phyloP scores from a whole-genome alignment of 148 eudicot genomes.

The Rhododendron kiyosumense region DNA sequence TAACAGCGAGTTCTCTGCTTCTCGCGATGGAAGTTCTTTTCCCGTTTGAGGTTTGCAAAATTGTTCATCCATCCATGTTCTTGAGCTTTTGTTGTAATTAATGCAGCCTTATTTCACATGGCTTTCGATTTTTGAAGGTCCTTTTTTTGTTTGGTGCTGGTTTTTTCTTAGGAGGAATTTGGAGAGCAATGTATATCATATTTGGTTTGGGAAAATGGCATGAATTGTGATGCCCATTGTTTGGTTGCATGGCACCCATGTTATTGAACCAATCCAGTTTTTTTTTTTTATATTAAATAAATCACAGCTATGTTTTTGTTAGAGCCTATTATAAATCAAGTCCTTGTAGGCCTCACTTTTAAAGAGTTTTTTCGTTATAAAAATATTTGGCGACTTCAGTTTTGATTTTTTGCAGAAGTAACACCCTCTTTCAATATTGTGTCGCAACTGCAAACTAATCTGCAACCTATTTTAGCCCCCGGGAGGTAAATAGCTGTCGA shows the following conservation, averaged over 20 bases:
- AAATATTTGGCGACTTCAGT: no score
- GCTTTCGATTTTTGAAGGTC: conserved; percentile 1
- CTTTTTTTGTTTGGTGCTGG: not conserved
- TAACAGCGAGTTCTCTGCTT: conserved; percentile 14
- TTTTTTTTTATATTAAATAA: no score
- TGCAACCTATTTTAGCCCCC: no score
- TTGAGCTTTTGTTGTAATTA: conserved; percentile 16
- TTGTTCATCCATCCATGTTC: not conserved
- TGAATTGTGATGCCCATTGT: not conserved
- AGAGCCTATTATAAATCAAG: no score
- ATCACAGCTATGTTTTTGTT: no score
- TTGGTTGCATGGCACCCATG: not conserved
- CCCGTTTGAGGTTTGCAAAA: conserved; percentile 17
- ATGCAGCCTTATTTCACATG: conserved; percentile 16
- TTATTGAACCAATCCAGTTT: no score
- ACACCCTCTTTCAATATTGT: no score
- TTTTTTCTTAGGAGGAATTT: not conserved
- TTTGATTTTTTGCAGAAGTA: no score
- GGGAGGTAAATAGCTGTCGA: no score
- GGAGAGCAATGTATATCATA: not conserved
- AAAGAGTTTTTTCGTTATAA: no score
- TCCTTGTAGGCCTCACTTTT: no score
- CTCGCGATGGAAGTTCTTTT: conserved; percentile 14
- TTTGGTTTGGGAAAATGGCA: not conserved
- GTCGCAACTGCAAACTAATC: no score